phyloP scores from a whole-genome alignment of 1,284 basidiomycete genomes.

The Cutaneotrichosporon dermatis region DNA sequence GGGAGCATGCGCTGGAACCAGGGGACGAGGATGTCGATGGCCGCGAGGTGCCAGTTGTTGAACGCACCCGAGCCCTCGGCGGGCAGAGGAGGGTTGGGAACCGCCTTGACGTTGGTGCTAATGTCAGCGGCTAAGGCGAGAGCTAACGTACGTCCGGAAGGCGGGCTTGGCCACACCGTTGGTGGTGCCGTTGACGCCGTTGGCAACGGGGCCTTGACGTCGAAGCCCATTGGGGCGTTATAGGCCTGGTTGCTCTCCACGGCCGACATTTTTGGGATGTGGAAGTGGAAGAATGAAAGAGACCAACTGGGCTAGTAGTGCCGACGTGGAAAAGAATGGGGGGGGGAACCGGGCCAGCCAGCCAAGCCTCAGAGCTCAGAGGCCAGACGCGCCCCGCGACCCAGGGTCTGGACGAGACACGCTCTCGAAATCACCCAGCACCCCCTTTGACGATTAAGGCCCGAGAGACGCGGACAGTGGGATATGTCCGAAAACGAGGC shows the following conservation, averaged over 20 bases:
- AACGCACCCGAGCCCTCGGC: slow-evolving; percentile 83
- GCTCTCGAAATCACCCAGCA: no score
- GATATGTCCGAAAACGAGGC: no score
- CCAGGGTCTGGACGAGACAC: no score
- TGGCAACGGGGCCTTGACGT: background rate
- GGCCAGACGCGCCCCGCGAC: no score
- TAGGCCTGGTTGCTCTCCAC: background rate
- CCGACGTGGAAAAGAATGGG: background rate
- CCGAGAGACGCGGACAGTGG: no score
- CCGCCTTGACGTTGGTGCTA: slow-evolving; percentile 40
- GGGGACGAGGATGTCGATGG: slow-evolving; percentile 69
- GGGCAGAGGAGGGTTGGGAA: slow-evolving; percentile 73
- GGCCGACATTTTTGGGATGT: slow-evolving; percentile 5
- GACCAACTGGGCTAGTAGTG: background rate
- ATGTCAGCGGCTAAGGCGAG: background rate
- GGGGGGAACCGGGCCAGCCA: no score
- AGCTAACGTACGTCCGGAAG: slow-evolving; percentile 7
- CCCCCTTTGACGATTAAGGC: no score
- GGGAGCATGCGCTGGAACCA: slow-evolving; percentile 76
- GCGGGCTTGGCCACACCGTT: slow-evolving; percentile 2
- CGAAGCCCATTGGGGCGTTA: background rate
- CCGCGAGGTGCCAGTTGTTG: slow-evolving; percentile 74
- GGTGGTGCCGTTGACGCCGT: background rate
- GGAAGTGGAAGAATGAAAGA: background rate
- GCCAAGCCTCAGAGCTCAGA: no score